Evolutionary conservation across 2,329 filamentous ascomycete genomes (phyloP), one percentile per base, ranked within the genome.

Genomic region (Setomelanomma holmii): DNA sequence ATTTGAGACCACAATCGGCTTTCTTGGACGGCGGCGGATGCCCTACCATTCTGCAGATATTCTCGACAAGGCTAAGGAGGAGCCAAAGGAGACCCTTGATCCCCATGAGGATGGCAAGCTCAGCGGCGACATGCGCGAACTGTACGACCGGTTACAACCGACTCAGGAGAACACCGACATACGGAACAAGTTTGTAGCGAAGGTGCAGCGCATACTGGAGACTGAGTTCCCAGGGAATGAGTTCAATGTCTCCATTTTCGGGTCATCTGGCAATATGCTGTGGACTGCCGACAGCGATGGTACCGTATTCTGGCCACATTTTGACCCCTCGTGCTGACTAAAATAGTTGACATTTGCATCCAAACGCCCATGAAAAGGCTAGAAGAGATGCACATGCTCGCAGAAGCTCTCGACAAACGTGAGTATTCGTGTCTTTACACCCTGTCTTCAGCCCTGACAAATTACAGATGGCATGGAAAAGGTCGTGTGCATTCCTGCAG

Each of bases 281-380:
- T 97, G 92, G 76, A 96, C 93, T 27, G 93, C 91, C 75, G 92
- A 97, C 71, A 99, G 95, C 45, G 95, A 99, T 79, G 91, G 92
- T 96, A 80, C 66, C 87, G 27, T 22, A 38, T 4, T 19, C 14
- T 12, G 2, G 30, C 22, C 21, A 34, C 10, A 6, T 11, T 21
- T 7, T 35, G 11, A 38, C 45, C 16, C 5, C n/a, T 16, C 11
- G 11, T 21, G 53, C 71, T 76, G 48, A 77, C 57, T n/a, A 23
- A 16, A 24, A 23, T 40, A 96, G 93, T 99, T 73, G 95, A 99
- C 73, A 93, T 99, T 49, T 99, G 95, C 79, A 96, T 99, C 70
- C 96, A 92, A 40, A 98, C 95, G 17, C 82, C 90, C 40, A 92
- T 89, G 84, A 95, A 89, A 71, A 89, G 90, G 66, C 78, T 98